phyloP scores from a whole-genome alignment of 2,329 filamentous ascomycete genomes.

The Exutisphaerella laricina region DNA sequence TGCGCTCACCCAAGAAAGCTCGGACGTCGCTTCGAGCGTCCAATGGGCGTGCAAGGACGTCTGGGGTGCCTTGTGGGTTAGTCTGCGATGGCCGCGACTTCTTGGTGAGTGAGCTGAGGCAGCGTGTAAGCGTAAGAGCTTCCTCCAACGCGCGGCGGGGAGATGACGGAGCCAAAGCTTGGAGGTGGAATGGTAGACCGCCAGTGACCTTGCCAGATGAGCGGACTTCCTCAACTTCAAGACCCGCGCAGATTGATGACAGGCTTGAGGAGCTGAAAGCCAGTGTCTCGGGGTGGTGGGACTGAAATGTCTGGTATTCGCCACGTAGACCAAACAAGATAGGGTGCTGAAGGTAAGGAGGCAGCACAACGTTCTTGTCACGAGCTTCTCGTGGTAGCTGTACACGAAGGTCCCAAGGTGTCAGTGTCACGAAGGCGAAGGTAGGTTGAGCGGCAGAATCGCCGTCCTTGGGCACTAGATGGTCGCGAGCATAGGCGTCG shows the following conservation, averaged over 20 bases:
- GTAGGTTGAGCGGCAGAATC: conserved; percentile 45
- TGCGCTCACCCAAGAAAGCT: conserved; percentile 90
- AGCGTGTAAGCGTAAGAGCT: conserved; percentile 86
- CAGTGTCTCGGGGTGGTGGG: conserved; percentile 94
- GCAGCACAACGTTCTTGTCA: conserved; percentile 95
- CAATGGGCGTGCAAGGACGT: conserved; percentile 91
- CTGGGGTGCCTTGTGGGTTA: conserved; percentile 74
- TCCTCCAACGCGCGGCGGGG: conserved; percentile 97
- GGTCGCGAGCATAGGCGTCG: conserved; percentile 87
- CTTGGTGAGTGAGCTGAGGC: conserved; percentile 84
- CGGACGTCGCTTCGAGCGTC: conserved; percentile 94
- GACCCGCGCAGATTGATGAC: conserved; percentile 94
- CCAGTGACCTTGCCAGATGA: conserved; percentile 98
- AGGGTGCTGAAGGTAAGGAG: conserved; percentile 95
- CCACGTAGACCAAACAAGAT: conserved; percentile 94
- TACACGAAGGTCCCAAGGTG: conserved; percentile 96
- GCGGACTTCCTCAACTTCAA: conserved; percentile 96
- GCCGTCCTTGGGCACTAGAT: conserved; percentile 81
- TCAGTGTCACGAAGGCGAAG: conserved; percentile 96
- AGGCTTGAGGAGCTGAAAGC: conserved; percentile 94
- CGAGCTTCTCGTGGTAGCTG: conserved; percentile 95
- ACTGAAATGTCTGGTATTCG: conserved; percentile 98
- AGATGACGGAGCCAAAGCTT: conserved; percentile 90
- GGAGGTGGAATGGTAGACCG: conserved; percentile 94
- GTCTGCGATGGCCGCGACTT: conserved; percentile 77